Evolutionary conservation across 306 rosid genomes (phyloP), one percentile per base, ranked within the genome.

Genomic region (Trifolium fragiferum): DNA sequence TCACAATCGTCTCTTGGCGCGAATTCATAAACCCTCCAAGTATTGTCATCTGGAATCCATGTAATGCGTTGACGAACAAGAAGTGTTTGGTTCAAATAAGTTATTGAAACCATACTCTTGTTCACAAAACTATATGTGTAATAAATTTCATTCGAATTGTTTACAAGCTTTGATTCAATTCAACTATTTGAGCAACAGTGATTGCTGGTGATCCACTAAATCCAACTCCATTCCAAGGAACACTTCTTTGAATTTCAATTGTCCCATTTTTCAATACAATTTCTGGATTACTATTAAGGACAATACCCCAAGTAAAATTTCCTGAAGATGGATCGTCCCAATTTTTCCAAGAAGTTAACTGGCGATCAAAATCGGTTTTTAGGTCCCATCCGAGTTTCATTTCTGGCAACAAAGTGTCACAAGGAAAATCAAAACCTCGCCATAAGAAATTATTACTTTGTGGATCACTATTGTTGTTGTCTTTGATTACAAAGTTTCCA

Each of bases 371-470:
- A 9, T 76, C 30, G 0, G 67, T 76, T 13, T 12, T 89, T 7
- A 60, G 15, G 86, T 89, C 81, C 87, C 86, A 84, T 1, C 89
- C 92, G 0, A 78, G 53, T 58, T 25, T 81, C 50, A 54, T 80
- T 3, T 86, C 85, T 3, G 84, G 80, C 13, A 85, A 57, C 9
- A 84, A 41, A 10, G 92, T 83, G 23, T 90, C 88, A 16, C 80
- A 59, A 8, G 92, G 92, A 76, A 87, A 75, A 13, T 90, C 88
- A 50, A 86, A 87, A 68, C 95, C 81, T 47, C 87, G 89, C 95
- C 95, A 90, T 62, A 82, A 4, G 27, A 41, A 69, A 2, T 21
- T 61, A 49, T 37, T 61, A 10, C 33, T 23, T 10, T 46, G 53
- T 46, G 5, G 53, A 46, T 46, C 53, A 50, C 4, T 50, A 50